Evolutionary conservation across 1,284 basidiomycete genomes (phyloP).

Genomic region (Neonothopanus nambi): DNA sequence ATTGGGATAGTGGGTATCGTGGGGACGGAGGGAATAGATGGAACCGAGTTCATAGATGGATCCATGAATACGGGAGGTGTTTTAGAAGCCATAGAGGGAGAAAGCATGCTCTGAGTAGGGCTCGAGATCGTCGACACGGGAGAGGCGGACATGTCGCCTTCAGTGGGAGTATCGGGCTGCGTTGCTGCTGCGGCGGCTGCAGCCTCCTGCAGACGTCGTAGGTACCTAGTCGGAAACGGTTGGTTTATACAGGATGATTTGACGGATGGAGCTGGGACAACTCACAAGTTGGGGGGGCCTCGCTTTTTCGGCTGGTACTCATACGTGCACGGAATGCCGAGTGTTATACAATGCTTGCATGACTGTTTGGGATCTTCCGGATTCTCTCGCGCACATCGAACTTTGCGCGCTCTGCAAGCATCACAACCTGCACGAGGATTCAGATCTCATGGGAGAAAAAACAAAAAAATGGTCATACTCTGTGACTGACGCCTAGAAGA

Average conservation of each 20-base stretch:
- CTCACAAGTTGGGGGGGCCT: conserved; percentile 86
- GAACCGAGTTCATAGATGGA: conserved; percentile 44
- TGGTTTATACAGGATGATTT: conserved; percentile 7
- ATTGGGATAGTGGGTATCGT: conserved; percentile 43
- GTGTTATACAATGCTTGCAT: conserved; percentile 82
- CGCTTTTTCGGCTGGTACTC: conserved; percentile 91
- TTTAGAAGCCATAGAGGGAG: conserved; percentile 45
- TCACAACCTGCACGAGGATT: conserved; percentile 63
- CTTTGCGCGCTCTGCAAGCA: conserved; percentile 78
- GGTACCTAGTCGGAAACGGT: conserved; percentile 49
- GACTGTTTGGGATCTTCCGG: conserved; percentile 71
- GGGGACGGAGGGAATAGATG: conserved; percentile 39
- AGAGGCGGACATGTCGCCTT: conserved; percentile 44
- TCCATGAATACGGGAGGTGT: conserved; percentile 55
- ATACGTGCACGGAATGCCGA: conserved; percentile 84
- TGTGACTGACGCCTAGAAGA: conserved; percentile 73
- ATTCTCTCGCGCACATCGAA: conserved; percentile 76
- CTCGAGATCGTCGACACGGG: conserved; percentile 53
- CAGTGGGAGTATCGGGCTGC: conserved; percentile 37
- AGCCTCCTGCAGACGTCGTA: conserved; percentile 77
- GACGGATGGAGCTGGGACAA: conserved; percentile 18
- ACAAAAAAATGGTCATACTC: conserved; percentile 46
- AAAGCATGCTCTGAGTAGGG: conserved; percentile 48
- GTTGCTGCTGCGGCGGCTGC: conserved; percentile 59
- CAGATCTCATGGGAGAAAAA: conserved; percentile 17